Percentiles rank a stretch among this genome's conserved stretches.
phyloP scores from a whole-genome alignment of 441 rosid genomes.

The Populus hybrid region DNA sequence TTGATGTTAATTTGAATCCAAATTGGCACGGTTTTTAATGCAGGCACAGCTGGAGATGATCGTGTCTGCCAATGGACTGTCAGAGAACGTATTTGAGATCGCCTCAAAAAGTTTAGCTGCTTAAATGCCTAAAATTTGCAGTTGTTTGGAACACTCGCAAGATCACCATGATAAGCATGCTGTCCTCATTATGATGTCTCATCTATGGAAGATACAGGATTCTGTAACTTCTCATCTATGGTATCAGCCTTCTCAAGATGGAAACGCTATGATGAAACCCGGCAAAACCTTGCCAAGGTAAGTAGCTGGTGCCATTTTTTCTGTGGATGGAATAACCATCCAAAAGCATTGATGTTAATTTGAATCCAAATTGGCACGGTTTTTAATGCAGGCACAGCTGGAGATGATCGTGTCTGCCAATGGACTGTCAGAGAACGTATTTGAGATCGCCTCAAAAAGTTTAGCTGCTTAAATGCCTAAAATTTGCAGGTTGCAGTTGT shows the following conservation, averaged over 20 bases:
- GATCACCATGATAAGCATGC: background rate
- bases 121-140: constrained; percentile 13
- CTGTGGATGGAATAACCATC: background rate
- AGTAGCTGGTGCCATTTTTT: background rate
- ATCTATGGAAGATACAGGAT: background rate
- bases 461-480: constrained; percentile 48
- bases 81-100: constrained; percentile 94
- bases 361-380: background rate
- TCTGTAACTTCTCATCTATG: background rate
- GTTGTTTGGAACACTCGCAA: background rate
- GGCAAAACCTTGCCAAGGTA: constrained; percentile 88
- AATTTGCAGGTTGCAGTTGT: background rate
- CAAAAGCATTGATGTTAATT: background rate
- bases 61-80: constrained; percentile 76
- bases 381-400: constrained; percentile 68
- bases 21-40: constrained; percentile 15
- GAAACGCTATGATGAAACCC: constrained; percentile 81
- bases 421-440: constrained; percentile 92
- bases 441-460: constrained; percentile 92
- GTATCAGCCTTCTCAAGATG: constrained; percentile 98
- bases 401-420: constrained; percentile 87
- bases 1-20: background rate
- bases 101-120: constrained; percentile 89
- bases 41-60: constrained; percentile 97
- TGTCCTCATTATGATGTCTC: background rate